phyloP scores from a whole-genome alignment of 75 land plant genomes.

The Adiantum capillusveneris region DNA sequence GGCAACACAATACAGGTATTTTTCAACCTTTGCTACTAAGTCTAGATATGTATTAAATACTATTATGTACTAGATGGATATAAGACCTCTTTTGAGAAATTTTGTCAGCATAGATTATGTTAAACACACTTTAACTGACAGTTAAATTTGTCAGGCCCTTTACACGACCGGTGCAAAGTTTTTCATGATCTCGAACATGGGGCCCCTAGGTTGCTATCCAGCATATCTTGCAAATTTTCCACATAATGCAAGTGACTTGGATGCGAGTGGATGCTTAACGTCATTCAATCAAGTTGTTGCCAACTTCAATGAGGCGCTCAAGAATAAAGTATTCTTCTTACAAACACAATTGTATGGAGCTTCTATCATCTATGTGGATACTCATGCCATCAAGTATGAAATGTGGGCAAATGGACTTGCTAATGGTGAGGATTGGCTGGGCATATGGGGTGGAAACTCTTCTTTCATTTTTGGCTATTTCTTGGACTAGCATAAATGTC shows the following conservation, averaged over 20 bases:
- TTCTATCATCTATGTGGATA: constrained; percentile 45
- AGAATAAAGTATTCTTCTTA: constrained; percentile 21
- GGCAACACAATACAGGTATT: constrained; percentile 45
- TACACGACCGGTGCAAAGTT: constrained; percentile 45
- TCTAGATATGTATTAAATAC: too few relatives aligned
- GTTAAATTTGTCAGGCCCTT: constrained; percentile 41
- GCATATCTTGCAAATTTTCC: constrained; percentile 42
- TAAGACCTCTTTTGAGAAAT: too few relatives aligned
- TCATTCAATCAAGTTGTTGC: constrained; percentile 60
- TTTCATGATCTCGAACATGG: constrained; percentile 55
- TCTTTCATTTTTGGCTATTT: too few relatives aligned
- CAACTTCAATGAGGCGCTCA: constrained; percentile 50
- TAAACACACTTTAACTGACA: too few relatives aligned
- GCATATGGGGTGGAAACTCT: too few relatives aligned
- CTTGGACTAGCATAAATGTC: too few relatives aligned
- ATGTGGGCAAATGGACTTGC: constrained; percentile 43
- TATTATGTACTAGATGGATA: too few relatives aligned
- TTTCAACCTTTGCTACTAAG: too few relatives aligned
- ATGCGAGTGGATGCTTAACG: constrained; percentile 50
- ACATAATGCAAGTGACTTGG: constrained; percentile 44
- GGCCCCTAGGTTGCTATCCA: constrained; percentile 76
- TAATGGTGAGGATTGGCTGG: constrained; percentile 32
- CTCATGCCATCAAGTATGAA: constrained; percentile 41
- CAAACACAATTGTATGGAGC: constrained; percentile 31
- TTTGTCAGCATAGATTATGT: too few relatives aligned